phyloP scores from a whole-genome alignment of 1,284 basidiomycete genomes.

The Porodaedalea pini region DNA sequence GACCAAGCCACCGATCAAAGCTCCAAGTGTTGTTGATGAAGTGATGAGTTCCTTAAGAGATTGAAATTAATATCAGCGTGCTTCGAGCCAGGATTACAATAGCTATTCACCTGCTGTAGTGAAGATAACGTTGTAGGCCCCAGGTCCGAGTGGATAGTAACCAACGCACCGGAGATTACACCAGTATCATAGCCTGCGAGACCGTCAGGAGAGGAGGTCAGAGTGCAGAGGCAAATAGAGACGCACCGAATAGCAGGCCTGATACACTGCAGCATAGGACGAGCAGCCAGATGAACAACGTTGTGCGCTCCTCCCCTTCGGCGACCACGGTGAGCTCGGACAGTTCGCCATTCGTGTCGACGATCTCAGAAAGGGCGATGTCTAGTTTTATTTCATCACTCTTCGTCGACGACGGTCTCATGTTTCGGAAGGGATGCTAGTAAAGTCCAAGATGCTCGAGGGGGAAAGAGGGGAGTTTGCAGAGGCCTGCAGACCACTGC shows the following conservation, averaged over 20 bases:
- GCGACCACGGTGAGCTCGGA: slow-evolving; percentile 58
- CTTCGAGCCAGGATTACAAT: neutral
- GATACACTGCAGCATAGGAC: slow-evolving; percentile 66
- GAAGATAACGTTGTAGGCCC: slow-evolving; percentile 56
- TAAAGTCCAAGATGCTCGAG: too few species aligned
- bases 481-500: too few species aligned
- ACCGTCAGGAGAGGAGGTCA: neutral
- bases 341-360: slow-evolving; percentile 41
- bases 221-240: neutral
- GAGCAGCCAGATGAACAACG: slow-evolving; percentile 68
- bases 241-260: slow-evolving; percentile 73
- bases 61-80: neutral
- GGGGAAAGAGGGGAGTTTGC: too few species aligned
- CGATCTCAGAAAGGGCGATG: neutral
- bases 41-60: slow-evolving; percentile 69
- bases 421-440: too few species aligned
- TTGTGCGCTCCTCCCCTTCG: slow-evolving; percentile 68
- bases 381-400: neutral
- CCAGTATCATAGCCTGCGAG: slow-evolving; percentile 79
- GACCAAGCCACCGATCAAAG: slow-evolving; percentile 67
- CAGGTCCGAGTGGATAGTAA: slow-evolving; percentile 68
- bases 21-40: slow-evolving; percentile 76
- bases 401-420: neutral
- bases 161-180: slow-evolving; percentile 73
- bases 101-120: slow-evolving; percentile 53